Percentiles rank a stretch among this genome's conserved stretches.
Conservation (phyloP, 2,329 filamentous ascomycete genomes). For the Neonectria punicea region DNA sequence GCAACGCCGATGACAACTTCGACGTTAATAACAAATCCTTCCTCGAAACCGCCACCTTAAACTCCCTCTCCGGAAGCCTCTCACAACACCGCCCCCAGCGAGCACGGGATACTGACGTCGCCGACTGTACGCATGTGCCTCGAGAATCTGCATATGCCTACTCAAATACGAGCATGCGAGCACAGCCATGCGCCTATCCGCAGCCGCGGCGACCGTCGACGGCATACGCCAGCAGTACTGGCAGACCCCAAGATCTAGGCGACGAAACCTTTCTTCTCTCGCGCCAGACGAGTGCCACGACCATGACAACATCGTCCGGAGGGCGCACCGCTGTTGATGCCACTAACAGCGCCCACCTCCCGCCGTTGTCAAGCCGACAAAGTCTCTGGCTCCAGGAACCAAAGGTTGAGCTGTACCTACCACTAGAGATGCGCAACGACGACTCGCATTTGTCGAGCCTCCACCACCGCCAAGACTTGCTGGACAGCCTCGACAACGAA, state of each 20-base stretch:
- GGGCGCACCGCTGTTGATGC: constrained; percentile 21
- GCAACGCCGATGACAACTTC: constrained; percentile 28
- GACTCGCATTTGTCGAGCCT: constrained; percentile 27
- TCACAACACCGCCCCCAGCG: constrained; percentile 27
- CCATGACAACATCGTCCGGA: constrained; percentile 29
- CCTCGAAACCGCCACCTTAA: constrained; percentile 43
- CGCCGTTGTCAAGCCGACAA: constrained; percentile 21
- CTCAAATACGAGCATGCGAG: constrained; percentile 27
- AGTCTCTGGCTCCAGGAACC: constrained; percentile 32
- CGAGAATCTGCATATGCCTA: constrained; percentile 34
- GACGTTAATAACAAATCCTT: constrained; percentile 41
- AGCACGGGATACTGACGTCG: constrained; percentile 17
- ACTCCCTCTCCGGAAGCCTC: constrained; percentile 35
- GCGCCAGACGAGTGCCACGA: constrained; percentile 39
- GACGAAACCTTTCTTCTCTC: constrained; percentile 40
- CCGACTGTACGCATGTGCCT: constrained; percentile 29
- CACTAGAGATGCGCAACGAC: constrained; percentile 20
- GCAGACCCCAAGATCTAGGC: constrained; percentile 29
- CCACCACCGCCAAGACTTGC: constrained; percentile 34
- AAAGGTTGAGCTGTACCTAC: constrained; percentile 33
- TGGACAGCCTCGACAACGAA: constrained; percentile 38
- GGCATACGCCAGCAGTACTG: constrained; percentile 23
- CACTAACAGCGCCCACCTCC: constrained; percentile 14
- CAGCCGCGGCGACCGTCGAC: constrained; percentile 32
- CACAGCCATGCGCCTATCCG: constrained; percentile 30